Base-by-base conservation (phyloP, 1,139 yeast species). In the Pichia sp. region DNA sequence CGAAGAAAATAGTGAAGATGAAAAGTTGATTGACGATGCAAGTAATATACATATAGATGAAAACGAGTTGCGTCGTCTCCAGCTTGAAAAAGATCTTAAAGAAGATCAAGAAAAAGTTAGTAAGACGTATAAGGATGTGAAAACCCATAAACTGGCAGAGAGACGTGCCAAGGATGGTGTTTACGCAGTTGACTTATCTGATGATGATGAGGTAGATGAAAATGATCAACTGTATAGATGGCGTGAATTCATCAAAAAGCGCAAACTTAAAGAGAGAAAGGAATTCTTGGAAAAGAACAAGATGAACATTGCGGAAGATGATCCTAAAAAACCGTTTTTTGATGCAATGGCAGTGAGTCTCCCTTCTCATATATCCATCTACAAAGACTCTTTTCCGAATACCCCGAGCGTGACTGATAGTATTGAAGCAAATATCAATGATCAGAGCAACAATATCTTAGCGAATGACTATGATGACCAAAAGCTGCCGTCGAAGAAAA, bases 141-240 rank as follows among this genome's bases (percentile, higher is more conserved):
- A 87, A 62, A 86, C 86, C 57, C 97, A 96, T 61, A 85, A 85
- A 40, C 81, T 90, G 67, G 77, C 90, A 42, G 87, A 83, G 62
- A 78, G 89, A 57, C 78, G 80, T 16, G 77, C 77, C 8, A 78
- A 77, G 16, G 75, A 65, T 31, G 77, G 78, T 52, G 81, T 79
- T 2, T 75, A 81, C 49, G 89, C 84, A 57, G 72, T 87, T 47
- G 90, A 87, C 57, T 76, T 87, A 56, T 79, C 85, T 64, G 85
- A 80, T 48, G 85, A 79, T 45, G 85, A 79, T 60, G 45, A 42
- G 10, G 15, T 15, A 36, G 87, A 83, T 59, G 84, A 81, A 51
- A 59, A 73, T 81, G 61, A 72, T 72, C 54, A 80, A 77, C 59
- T 44, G 6, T 42, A 42, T 3, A 79, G 84, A 65, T 56, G 59